Evolutionary conservation across 129 eudicot genomes (phyloP), one percentile per base, ranked within the genome.

Genomic region (Chrysanthemum lavandulifolium): DNA sequence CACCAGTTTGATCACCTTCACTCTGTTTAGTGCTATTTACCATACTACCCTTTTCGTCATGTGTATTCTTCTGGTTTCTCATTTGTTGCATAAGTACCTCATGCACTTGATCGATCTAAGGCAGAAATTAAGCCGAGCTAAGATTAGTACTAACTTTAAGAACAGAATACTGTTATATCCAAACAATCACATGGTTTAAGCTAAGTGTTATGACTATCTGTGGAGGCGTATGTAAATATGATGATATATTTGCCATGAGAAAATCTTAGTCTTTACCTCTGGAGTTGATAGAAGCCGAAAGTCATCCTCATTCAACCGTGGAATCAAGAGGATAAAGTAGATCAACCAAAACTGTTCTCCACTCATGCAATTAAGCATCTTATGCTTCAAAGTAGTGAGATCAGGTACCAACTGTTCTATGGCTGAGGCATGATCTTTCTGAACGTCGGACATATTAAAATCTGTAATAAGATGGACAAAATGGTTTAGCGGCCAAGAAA

Each of bases 311-410:
- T 84, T 74, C 78, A 91, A 81, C 60, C 88, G 71, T 51, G 97
- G 96, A 72, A 86, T 82, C 82, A 91, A 79, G 54, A 91, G 70
- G 45, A 84, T 79, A 33, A 91, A 91, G 76, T 91, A 91, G 63
- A 88, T 82, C 82, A 84, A 83, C 97, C 97, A 91, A 68, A 91
- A 91, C 56, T 76, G 76, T 57, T 82, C 83, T 45, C 82, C 82
- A 67, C 77, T 84, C 61, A 86, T 33, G 62, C 71, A 19, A 73
- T 73, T 78, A 58, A 78, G 58, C 76, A 80, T 53, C 50, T 59
- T 77, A 80, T 67, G 86, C 86, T 79, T 86, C 78, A 91, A 75
- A 67, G 79, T 69, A 48, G 72, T 67, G 61, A 91, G 73, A 77
- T 71, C 76, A 70, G 96, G 96, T 54, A 91, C 90, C 80, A 84